Base-by-base conservation (phyloP, 2,329 filamentous ascomycete genomes). In the Lojkania enalia region DNA sequence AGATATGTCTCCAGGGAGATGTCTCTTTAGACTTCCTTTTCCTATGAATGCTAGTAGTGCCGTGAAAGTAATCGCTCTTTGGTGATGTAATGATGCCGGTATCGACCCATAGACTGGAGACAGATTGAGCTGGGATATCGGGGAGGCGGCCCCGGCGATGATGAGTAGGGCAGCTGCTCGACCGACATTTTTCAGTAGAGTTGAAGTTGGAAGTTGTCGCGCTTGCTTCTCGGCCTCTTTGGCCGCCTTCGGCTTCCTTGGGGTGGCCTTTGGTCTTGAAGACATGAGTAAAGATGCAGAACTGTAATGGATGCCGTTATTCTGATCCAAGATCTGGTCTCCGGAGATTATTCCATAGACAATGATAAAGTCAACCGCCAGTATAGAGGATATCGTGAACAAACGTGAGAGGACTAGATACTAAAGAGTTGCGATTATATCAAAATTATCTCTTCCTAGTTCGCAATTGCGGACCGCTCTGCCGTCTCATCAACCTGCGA, bases 61-160 rank as follows among this genome's bases (percentile, higher is more conserved):
- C 20, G 82, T 84, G 3, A 80, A 73, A 57, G 83, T 83, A 51
- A 90, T 48, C 84, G 78, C 63, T 81, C 64, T 80, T 39, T 77
- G 73, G 66, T 96, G 92, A 67, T 85, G 87, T 54, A 86, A 76
- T 1, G 82, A 79, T 1, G 90, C 77, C 1, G 92, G 88, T 27
- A 95, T 88, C 13, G 85, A 84, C 40, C 94, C 94, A 70, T 95
- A 97, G 9, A 95, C 87, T 2, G 94, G 94, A 15, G 90, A 88
- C 23, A 97, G 77, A 29, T 82, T 85, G 51, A 90, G 77, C 63
- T 89, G 83, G 1, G 88, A 92, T 46, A 86, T 80, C 51, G 84
- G 83, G 35, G 86, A 85, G 48, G 80, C 83, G 31, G 85, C 64
- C 33, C 84, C 87, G 7, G 81, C 77, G 35, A 87, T 73, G 19